Evolutionary conservation across 2,329 filamentous ascomycete genomes (phyloP), one percentile per base, ranked within the genome.

Genomic region (Colletotrichum karsti): DNA sequence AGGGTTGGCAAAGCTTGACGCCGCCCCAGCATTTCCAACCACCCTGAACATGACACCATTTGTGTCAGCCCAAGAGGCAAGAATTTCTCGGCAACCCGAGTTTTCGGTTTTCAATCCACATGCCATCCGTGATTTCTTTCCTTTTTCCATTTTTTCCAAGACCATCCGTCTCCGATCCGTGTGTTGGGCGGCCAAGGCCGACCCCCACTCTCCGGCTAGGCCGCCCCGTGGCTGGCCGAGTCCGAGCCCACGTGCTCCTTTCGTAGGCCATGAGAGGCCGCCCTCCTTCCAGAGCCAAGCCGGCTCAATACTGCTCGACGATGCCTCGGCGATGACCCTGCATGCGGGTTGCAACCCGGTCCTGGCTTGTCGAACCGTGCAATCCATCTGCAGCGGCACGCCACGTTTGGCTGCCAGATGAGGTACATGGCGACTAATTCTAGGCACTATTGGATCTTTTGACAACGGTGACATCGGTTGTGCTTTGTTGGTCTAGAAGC

Each of bases 201-300:
- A 22, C 18, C 53, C 60, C 60, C 60, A 53, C 64, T 28, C 7
- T 6, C 24, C 60, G 53, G 60, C 53, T 53, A 42, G n/a, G 26
- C 64, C 44, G 20, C 41, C 59, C 60, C 53, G 28, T 44, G 37
- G 51, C 39, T 53, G 30, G 42, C 59, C 35, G 51, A 35, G 26
- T 6, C 53, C 60, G 64, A 64, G 20, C 46, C 64, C 64, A 67
- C 64, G 64, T 67, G 64, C 64, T 67, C 15, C 13, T 39, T 64
- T 62, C 60, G 53, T 64, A 64, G 64, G 64, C 53, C 53, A 64
- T 60, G 64, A 67, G 60, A 51, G 24, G 24, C 37, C 42, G 33
- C 56, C 22, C 39, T 39, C 7, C 13, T 59, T 39, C n/a, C 13
- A 22, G 35, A 37, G 60, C 53, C 53, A 67, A 58, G 53, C 13